Conservation (phyloP, 164 flowering plant species). For the Annona cherimola region DNA sequence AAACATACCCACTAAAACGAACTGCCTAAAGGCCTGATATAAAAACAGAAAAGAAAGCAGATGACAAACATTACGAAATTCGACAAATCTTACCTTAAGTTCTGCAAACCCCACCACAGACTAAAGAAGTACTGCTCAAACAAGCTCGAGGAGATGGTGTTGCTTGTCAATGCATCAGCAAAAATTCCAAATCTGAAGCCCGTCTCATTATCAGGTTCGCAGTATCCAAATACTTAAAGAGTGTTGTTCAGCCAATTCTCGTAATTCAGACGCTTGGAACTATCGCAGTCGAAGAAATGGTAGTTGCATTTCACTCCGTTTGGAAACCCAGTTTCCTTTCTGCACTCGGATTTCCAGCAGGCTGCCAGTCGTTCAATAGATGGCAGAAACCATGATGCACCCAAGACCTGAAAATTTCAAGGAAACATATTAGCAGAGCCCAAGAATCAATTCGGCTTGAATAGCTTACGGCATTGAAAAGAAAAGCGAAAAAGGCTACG, state of each 20-base stretch:
- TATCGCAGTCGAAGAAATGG: slow-evolving; percentile 50
- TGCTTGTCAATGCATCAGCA: slow-evolving; percentile 49
- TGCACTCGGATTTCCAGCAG: slow-evolving; percentile 79
- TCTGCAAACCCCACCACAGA: slow-evolving; percentile 96
- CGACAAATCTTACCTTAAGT: slow-evolving; percentile 56
- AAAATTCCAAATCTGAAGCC: slow-evolving; percentile 74
- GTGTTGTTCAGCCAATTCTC: slow-evolving; percentile 50
- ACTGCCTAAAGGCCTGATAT: too few species aligned
- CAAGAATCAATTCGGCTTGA: neutral
- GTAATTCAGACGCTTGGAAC: slow-evolving; percentile 21
- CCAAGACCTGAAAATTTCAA: slow-evolving; percentile 54
- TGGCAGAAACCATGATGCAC: slow-evolving; percentile 87
- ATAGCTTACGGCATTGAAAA: neutral
- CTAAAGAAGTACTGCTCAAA: slow-evolving; percentile 72
- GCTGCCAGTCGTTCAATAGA: slow-evolving; percentile 69
- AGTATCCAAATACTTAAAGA: slow-evolving; percentile 44
- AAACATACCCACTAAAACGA: neutral
- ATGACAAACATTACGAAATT: neutral
- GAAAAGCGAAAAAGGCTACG: slow-evolving; percentile 19
- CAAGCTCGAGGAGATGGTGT: slow-evolving; percentile 56
- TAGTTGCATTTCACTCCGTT: slow-evolving; percentile 28
- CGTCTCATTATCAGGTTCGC: slow-evolving; percentile 41
- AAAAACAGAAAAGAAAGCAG: neutral
- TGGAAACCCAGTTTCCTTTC: slow-evolving; percentile 28
- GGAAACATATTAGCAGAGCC: neutral